Percentiles rank a stretch among this genome's conserved stretches.
Evolutionary conservation across 768 basidiomycete genomes (phyloP).

Genomic region (Lentinus brumalis): DNA sequence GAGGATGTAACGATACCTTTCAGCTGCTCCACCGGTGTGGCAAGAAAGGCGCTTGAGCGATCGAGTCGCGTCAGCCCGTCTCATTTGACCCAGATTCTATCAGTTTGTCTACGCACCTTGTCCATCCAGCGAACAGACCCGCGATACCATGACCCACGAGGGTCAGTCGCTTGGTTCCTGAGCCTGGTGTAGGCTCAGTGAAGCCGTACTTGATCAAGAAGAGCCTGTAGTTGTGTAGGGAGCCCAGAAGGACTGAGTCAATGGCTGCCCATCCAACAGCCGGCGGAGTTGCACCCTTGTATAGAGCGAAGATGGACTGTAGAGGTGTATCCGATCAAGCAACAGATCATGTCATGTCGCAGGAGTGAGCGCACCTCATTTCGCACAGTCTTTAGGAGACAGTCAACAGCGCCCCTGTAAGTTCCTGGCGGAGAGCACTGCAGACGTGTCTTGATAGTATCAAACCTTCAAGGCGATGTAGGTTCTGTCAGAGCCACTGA

Average conservation of each 20-base stretch:
- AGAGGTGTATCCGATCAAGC: too few species aligned
- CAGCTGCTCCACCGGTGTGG: slow-evolving; percentile 77
- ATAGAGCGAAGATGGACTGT: slow-evolving; percentile 64
- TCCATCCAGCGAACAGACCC: slow-evolving; percentile 68
- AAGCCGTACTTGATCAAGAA: slow-evolving; percentile 53
- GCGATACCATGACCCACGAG: slow-evolving; percentile 65
- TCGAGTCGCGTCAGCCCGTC: not conserved
- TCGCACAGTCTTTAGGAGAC: slow-evolving; percentile 54
- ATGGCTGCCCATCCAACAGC: slow-evolving; percentile 74
- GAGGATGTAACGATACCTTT: slow-evolving; percentile 43
- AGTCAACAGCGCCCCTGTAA: slow-evolving; percentile 63
- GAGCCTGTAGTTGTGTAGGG: slow-evolving; percentile 72
- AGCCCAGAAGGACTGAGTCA: slow-evolving; percentile 70
- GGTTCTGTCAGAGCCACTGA: not conserved
- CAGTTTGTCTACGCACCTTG: slow-evolving; percentile 47
- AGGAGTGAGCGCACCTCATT: slow-evolving; percentile 49
- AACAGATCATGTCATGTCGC: too few species aligned
- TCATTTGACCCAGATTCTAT: not conserved
- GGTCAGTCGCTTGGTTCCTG: slow-evolving; percentile 53
- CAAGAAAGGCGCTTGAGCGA: slow-evolving; percentile 56
- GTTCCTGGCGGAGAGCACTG: slow-evolving; percentile 69
- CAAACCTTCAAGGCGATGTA: slow-evolving; percentile 46
- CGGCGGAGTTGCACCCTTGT: slow-evolving; percentile 75
- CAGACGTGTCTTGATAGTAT: slow-evolving; percentile 72
- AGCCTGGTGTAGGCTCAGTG: slow-evolving; percentile 51